phyloP scores from a whole-genome alignment of 371 early-diverging fungal genomes.

The Umbelopsis sp. region DNA sequence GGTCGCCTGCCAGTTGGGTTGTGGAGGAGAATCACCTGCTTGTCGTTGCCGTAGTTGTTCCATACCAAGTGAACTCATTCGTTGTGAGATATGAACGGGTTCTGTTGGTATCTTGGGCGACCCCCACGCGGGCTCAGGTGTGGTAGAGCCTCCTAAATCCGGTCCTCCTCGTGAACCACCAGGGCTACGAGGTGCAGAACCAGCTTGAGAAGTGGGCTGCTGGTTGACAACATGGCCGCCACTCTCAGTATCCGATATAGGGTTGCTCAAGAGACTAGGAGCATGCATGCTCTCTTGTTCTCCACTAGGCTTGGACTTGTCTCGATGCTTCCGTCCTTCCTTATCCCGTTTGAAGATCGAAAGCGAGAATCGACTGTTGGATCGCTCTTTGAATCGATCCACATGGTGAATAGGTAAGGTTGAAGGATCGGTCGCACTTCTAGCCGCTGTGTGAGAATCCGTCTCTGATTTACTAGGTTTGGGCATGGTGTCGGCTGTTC shows the following conservation, averaged over 20 bases:
- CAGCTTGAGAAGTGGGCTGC: background rate
- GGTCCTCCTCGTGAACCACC: conserved; percentile 10
- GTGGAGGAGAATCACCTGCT: background rate
- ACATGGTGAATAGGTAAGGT: conserved; percentile 7
- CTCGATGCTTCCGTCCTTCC: conserved; percentile 7
- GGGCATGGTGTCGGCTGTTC: conserved; percentile 6
- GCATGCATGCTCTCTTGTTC: conserved; percentile 11
- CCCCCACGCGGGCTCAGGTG: background rate
- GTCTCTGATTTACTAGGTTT: background rate
- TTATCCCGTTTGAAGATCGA: conserved; percentile 14
- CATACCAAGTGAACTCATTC: conserved; percentile 13
- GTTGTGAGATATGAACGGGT: background rate
- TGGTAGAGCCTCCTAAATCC: conserved; percentile 2
- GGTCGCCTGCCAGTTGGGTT: conserved; percentile 5
- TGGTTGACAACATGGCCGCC: background rate
- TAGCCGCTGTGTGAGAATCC: background rate
- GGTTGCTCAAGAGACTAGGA: conserved; percentile 7
- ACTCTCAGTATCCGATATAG: conserved; percentile 8
- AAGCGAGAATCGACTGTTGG: conserved; percentile 11
- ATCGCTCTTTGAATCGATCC: conserved; percentile 4
- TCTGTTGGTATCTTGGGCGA: background rate
- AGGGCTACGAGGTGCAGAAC: background rate
- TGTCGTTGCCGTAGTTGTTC: conserved; percentile 4
- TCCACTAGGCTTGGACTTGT: background rate
- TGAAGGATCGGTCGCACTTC: conserved; percentile 10